Evolutionary conservation across 2,329 filamentous ascomycete species (phyloP), one percentile per base, ranked within the genome.

Genomic region (Penicillium griseofulvum): DNA sequence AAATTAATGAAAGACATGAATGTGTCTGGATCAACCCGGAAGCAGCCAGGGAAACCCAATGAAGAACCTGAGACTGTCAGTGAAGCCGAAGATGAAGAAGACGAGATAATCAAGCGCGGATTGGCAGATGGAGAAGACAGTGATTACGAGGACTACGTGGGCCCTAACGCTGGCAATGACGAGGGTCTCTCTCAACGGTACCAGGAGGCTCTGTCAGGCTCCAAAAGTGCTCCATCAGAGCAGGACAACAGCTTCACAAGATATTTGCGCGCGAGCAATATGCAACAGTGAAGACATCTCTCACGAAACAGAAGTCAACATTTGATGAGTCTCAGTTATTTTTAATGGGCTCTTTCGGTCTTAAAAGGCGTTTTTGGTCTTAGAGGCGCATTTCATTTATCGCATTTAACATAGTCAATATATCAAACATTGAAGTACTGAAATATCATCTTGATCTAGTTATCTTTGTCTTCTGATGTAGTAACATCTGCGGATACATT

Each of bases 1-100:
- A 91, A 90, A 78, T 85, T 99, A 80, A 96, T 99, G 91, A 88
- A 88, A 71, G 93, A 94, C 64, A 96, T 99, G 90, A 81, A 81
- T 50, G 82, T 90, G 43, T 78, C 78, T 19, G 74, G 75, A 22
- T 60, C 69, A 57, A 74, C 51, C 39, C 63, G 54, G 65, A 59
- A 54, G 58, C 62, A 58, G 45, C 61, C 60, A 52, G 63, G 59
- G 63, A 65, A 58, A 55, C 45, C 56, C 3, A 66, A 59, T 55
- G 59, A 71, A 54, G 66, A 69, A 53, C 65, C 71, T 3, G 78
- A 81, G 59, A 78, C 76, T 28, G 69, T 78, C 43, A 78, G 75
- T 43, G 81, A 84, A 39, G 71, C 72, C 6, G 80, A 82, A 57
- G 80, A 82, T 43, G 78, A 80, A 10, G 80, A 80, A 36, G 78